Evolutionary conservation across 1,284 basidiomycete species (phyloP), one percentile per base, ranked within the genome.

Genomic region (Volvariella surrecta): DNA sequence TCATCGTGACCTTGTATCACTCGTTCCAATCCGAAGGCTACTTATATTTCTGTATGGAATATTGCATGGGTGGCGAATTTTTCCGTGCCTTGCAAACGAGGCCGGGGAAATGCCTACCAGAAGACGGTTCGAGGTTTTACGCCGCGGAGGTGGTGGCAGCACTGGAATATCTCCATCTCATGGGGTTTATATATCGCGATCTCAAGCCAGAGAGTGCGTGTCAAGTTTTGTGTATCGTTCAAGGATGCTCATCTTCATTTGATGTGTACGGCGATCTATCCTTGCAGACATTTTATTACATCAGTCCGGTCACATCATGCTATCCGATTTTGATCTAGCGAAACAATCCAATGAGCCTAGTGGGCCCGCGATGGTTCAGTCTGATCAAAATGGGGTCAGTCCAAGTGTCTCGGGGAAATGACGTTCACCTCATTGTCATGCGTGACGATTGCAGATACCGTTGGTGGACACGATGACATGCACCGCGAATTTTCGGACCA

Each of bases 1-100:
- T 97, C 72, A 97, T 97, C 62, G 93, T 97, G 55, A 97, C 93
- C 15, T 77, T 97, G 31, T 89, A 95, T 67, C 93, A 97, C 65
- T 95, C 93, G 9, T 97, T 97, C 73, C 94, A 97, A 64, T 95
- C 91, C n/a, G 88, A 92, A 53, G 87, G 90, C 49, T 95, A 94
- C 64, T 77, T 97, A 22, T 97, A 96, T 66, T 94, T 96, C 63
- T 96, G 92, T 67, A 94, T 96, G 84, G 93, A 95, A 64, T 99
- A 98, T 67, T 99, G 96, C 68, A 95, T 96, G 88, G 95, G 95
- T 34, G 95, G 95, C 48, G 95, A 99, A 61, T 99, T 99, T 70
- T 99, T 99, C 75, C 84, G 96, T 24, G 93, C 95, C 8, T 68
- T 97, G 50, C 93, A 97, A 63, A 91, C 89, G 37, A 76, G 92